A percentile compares a stretch with the other conserved stretches of the same genome.
Conservation (phyloP, 2,329 filamentous ascomycete genomes). For the Phialophora tarda region DNA sequence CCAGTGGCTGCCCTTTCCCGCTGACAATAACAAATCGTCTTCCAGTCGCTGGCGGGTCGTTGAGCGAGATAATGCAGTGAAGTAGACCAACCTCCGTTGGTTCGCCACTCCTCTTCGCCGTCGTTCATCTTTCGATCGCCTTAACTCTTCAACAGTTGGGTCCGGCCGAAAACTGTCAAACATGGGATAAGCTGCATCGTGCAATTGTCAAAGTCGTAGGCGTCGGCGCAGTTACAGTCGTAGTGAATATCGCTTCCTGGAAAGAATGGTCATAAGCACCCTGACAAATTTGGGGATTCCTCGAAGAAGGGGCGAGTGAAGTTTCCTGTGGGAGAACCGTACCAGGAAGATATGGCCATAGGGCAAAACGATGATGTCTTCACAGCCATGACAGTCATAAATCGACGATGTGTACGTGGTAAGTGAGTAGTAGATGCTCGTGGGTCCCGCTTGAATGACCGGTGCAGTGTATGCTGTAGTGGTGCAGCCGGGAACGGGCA, state of each 20-base stretch:
- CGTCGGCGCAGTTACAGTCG: neutral
- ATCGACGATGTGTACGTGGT: slow-evolving; percentile 44
- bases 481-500: slow-evolving; percentile 17
- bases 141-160: neutral
- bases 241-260: slow-evolving; percentile 15
- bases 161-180: neutral
- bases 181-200: slow-evolving; percentile 5
- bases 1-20: neutral
- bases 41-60: neutral
- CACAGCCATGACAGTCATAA: slow-evolving; percentile 33
- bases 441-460: slow-evolving; percentile 28
- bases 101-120: neutral
- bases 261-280: neutral
- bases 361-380: slow-evolving; percentile 45
- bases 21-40: neutral
- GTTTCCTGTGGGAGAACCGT: neutral
- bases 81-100: neutral
- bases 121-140: neutral
- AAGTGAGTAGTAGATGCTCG: slow-evolving; percentile 32
- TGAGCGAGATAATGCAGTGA: neutral
- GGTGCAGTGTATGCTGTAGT: slow-evolving; percentile 31
- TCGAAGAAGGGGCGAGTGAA: neutral
- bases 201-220: slow-evolving; percentile 8
- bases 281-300: neutral
- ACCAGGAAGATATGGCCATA: slow-evolving; percentile 29